Evolutionary conservation across 1,284 basidiomycete genomes (phyloP).

Genomic region (Cutaneotrichosporon sp.): DNA sequence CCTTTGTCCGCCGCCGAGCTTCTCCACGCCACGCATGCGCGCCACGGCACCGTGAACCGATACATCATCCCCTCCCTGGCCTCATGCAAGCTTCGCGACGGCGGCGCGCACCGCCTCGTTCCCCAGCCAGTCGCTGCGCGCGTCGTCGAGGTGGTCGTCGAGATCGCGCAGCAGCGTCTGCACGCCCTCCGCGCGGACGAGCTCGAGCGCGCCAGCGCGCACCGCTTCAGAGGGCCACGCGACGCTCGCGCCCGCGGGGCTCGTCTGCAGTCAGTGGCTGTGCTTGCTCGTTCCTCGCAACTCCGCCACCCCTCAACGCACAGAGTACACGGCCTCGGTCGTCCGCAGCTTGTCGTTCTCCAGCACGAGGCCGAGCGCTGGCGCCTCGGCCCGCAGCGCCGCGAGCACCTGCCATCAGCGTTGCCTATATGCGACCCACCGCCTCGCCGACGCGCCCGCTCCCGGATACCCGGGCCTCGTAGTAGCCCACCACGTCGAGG

Average conservation of each 20-base stretch:
- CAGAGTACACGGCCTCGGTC: conserved; percentile 34
- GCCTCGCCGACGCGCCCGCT: conserved; percentile 26
- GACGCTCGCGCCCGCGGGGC: background rate
- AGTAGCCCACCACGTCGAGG: conserved; percentile 43
- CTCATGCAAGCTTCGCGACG: conserved; percentile 7
- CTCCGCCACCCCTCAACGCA: background rate
- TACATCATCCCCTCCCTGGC: background rate
- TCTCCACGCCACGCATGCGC: background rate
- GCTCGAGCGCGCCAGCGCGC: conserved; percentile 28
- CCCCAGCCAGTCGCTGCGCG: conserved; percentile 28
- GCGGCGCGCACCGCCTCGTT: conserved; percentile 12
- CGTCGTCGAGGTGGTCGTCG: conserved; percentile 53
- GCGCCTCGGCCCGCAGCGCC: background rate
- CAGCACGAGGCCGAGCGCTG: conserved; percentile 14
- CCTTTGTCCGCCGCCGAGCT: too few relatives aligned
- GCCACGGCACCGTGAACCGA: background rate
- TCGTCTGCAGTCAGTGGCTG: conserved; percentile 5
- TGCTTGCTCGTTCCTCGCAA: too few relatives aligned
- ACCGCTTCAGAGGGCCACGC: conserved; percentile 17
- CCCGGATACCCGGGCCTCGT: conserved; percentile 33
- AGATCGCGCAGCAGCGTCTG: conserved; percentile 44
- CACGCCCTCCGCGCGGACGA: conserved; percentile 33
- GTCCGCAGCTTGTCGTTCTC: conserved; percentile 43
- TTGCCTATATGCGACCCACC: background rate
- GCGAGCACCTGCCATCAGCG: conserved; percentile 1